Conservation (phyloP, 768 basidiomycete species). For the Tephrocybe sp. region DNA sequence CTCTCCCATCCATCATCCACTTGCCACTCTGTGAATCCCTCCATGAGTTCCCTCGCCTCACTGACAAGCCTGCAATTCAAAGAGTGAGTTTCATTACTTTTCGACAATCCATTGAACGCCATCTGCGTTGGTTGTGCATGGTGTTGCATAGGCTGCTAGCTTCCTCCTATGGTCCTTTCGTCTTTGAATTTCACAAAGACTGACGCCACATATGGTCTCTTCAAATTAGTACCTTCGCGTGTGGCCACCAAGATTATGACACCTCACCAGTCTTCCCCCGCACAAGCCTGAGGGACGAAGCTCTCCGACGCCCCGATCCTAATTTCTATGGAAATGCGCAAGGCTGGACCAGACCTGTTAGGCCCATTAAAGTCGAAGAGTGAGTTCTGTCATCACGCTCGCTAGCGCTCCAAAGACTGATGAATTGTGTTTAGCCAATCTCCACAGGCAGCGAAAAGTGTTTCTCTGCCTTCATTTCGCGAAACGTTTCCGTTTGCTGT, state of each 20-base stretch:
- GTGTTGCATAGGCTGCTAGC: background rate
- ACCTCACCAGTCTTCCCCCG: background rate
- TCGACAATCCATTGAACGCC: no score
- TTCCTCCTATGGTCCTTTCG: background rate
- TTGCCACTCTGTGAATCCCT: no score
- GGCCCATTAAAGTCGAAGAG: background rate
- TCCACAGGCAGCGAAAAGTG: background rate
- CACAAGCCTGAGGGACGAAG: background rate
- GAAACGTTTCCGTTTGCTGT: constrained; percentile 15
- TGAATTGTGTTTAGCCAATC: background rate
- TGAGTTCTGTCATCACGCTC: background rate
- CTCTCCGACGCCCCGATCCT: background rate
- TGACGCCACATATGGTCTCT: constrained; percentile 12
- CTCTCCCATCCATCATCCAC: no score
- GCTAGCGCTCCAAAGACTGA: background rate
- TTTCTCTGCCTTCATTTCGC: constrained; percentile 18
- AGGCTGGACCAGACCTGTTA: background rate
- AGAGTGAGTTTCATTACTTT: no score
- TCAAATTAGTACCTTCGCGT: background rate
- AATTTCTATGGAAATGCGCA: background rate
- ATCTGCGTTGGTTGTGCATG: no score
- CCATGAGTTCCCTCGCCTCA: no score
- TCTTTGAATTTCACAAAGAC: background rate
- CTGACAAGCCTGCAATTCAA: no score
- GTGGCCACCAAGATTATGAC: background rate